Conservation (phyloP, 192 early-diverging fungal genomes). For the Linnemannia schmuckeri region DNA sequence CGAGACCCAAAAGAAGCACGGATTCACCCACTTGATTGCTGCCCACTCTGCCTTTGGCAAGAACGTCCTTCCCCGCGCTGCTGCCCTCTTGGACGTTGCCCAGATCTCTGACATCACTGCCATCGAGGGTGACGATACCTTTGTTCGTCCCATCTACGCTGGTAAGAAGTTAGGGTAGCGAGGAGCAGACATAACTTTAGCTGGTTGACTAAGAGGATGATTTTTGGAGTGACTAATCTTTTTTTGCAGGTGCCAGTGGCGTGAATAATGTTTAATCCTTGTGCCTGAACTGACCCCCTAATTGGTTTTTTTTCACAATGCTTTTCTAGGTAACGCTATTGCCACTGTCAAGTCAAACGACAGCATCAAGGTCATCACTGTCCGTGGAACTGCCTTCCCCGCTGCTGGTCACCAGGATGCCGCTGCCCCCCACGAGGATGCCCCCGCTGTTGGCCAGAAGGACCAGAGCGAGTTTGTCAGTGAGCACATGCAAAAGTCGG, state of each 20-base stretch:
- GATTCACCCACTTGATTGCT: slow-evolving; percentile 89
- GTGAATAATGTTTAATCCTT: background rate
- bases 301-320: background rate
- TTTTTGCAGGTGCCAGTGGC: background rate
- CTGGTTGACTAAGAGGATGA: background rate
- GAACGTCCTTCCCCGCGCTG: slow-evolving; percentile 94
- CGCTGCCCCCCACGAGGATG: slow-evolving; percentile 74
- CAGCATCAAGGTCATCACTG: slow-evolving; percentile 87
- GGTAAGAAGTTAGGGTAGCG: slow-evolving; percentile 63
- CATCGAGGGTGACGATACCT: slow-evolving; percentile 86
- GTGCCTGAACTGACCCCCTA: background rate
- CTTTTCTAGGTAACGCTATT: slow-evolving; percentile 87
- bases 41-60: slow-evolving; percentile 92
- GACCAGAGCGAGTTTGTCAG: slow-evolving; percentile 83
- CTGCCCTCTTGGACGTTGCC: slow-evolving; percentile 91
- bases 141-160: slow-evolving; percentile 97
- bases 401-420: slow-evolving; percentile 63
- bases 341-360: slow-evolving; percentile 95
- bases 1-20: slow-evolving; percentile 74
- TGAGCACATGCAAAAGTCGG: slow-evolving; percentile 93
- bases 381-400: slow-evolving; percentile 93
- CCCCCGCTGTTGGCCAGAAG: slow-evolving; percentile 68
- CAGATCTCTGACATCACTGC: slow-evolving; percentile 91
- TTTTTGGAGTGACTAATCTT: slow-evolving; percentile 13
- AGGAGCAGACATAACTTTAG: background rate